Evolutionary conservation across 2,329 filamentous ascomycete species (phyloP).

Genomic region (Neofusicoccum cordaticola): DNA sequence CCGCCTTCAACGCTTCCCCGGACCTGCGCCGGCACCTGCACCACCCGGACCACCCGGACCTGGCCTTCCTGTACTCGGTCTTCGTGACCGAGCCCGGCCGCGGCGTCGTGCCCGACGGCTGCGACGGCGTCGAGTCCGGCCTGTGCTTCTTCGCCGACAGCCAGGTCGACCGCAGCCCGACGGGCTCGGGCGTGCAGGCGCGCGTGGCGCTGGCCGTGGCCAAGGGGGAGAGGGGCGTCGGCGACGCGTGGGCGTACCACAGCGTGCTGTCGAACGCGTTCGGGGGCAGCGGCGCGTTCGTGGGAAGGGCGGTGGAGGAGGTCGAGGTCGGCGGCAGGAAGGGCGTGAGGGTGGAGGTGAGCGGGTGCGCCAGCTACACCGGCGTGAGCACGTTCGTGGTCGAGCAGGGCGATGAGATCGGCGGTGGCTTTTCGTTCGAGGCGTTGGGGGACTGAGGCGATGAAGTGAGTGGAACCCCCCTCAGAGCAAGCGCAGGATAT

Average conservation of each 20-base stretch:
- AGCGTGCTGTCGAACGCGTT: conserved; percentile 22
- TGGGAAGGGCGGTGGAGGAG: conserved; percentile 19
- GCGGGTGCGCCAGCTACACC: conserved; percentile 22
- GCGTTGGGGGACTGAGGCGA: neutral
- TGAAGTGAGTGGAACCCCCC: neutral
- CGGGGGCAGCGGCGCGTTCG: conserved; percentile 20
- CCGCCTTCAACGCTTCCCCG: conserved; percentile 23
- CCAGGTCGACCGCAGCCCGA: conserved; percentile 46
- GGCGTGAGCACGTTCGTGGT: conserved; percentile 20
- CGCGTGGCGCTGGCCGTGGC: conserved; percentile 27
- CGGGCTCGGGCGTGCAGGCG: conserved; percentile 32
- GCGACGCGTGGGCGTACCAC: conserved; percentile 24
- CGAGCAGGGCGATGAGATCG: conserved; percentile 20
- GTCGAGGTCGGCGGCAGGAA: conserved; percentile 17
- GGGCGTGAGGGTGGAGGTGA: conserved; percentile 19
- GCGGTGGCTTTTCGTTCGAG: conserved; percentile 21
- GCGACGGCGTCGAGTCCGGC: conserved; percentile 39
- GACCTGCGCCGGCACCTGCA: conserved; percentile 23
- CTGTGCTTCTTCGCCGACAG: conserved; percentile 47
- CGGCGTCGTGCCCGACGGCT: conserved; percentile 18
- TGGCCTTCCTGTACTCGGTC: conserved; percentile 42
- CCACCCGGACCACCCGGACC: conserved; percentile 33
- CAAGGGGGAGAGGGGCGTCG: conserved; percentile 18
- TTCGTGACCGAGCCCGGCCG: conserved; percentile 36
- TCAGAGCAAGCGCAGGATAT: too few species aligned